A percentile compares a stretch with the other conserved stretches of the same genome.
Conservation (phyloP, 768 basidiomycete genomes). For the Lactarius deliciosus region DNA sequence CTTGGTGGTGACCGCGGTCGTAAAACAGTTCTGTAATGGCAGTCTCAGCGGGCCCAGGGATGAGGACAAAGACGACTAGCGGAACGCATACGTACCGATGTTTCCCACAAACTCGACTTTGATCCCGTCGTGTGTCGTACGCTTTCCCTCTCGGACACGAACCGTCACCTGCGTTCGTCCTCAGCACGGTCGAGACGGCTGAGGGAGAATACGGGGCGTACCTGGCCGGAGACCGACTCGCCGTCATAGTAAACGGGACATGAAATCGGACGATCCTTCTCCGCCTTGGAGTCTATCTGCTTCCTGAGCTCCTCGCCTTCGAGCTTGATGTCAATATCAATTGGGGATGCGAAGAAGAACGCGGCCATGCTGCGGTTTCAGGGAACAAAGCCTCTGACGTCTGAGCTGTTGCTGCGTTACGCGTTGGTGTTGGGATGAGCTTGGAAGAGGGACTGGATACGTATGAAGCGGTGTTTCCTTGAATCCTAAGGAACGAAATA, state of each 20-base stretch:
- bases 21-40: slow-evolving; percentile 79
- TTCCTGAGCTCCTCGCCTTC: slow-evolving; percentile 85
- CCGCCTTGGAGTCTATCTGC: slow-evolving; percentile 85
- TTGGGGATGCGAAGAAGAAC: slow-evolving; percentile 88
- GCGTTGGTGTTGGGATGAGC: not conserved
- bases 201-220: slow-evolving; percentile 37
- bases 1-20: slow-evolving; percentile 96
- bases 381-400: not conserved
- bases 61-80: not conserved
- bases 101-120: slow-evolving; percentile 97
- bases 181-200: not conserved
- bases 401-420: not conserved
- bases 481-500: not conserved
- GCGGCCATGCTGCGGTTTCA: slow-evolving; percentile 59
- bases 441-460: not conserved
- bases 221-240: slow-evolving; percentile 87
- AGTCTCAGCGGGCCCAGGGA: not conserved
- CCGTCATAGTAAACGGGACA: slow-evolving; percentile 97
- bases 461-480: not conserved
- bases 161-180: slow-evolving; percentile 63
- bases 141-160: slow-evolving; percentile 93
- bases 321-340: slow-evolving; percentile 89
- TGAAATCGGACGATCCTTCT: slow-evolving; percentile 80
- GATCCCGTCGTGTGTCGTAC: slow-evolving; percentile 89
- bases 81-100: slow-evolving; percentile 64